These are phyloP conservation scores for Theileria sp. DNA, from an alignment of 169 alveolate genomes.

Conservation along the genomic window DNA sequence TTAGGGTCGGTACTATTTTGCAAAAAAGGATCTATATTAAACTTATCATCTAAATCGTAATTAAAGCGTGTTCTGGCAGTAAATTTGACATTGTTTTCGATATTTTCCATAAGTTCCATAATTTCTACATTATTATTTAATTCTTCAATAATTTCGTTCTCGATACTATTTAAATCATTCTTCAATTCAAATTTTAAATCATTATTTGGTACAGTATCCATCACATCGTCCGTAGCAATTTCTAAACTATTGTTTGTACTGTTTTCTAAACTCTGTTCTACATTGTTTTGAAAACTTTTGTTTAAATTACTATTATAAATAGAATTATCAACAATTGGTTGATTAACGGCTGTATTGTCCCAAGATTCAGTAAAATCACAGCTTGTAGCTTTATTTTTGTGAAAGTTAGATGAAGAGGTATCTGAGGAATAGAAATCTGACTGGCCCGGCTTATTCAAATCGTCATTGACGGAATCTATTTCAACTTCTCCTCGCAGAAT, in stretches of 20 bases:
- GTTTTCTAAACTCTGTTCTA: neutral
- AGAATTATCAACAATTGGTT: neutral
- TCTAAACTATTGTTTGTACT: neutral
- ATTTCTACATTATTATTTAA: neutral
- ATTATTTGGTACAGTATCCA: neutral
- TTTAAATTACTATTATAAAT: too few species aligned
- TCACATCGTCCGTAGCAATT: neutral
- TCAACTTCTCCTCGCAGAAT: neutral
- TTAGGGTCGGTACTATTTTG: neutral
- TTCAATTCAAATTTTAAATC: neutral
- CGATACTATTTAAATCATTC: neutral
- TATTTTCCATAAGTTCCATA: neutral
- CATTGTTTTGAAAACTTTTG: neutral
- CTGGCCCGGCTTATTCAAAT: neutral
- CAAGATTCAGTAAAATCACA: neutral
- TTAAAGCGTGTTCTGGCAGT: neutral
- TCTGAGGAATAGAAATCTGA: neutral
- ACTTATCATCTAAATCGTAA: neutral
- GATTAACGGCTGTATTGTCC: neutral
- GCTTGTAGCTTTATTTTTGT: neutral
- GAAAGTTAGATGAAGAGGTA: neutral
- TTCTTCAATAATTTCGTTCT: neutral
- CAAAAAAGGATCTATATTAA: neutral
- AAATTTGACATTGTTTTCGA: neutral
- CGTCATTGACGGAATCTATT: constrained; percentile 4